Evolutionary conservation across 163 green algal genomes (phyloP).

Genomic region (Chlamydomonas reinhardtii): DNA sequence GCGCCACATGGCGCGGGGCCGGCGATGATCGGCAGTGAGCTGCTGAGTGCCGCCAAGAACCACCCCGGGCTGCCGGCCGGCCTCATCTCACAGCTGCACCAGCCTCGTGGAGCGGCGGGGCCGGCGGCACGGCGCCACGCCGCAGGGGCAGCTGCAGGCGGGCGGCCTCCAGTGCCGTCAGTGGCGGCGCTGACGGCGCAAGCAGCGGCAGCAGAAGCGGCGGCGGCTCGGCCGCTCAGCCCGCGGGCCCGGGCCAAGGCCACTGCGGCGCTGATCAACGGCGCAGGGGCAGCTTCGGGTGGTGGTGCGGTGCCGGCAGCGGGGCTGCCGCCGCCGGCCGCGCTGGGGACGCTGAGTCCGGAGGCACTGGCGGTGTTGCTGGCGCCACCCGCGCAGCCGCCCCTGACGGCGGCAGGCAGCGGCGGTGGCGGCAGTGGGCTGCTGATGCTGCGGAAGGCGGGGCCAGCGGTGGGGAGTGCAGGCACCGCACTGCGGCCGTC

Average conservation of each 20-base stretch:
- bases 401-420: background rate
- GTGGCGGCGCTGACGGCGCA: too few relatives aligned
- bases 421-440: background rate
- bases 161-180: background rate
- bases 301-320: background rate
- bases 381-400: background rate
- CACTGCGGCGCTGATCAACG: background rate
- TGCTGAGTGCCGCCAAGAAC: background rate
- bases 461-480: background rate
- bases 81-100: slow-evolving; percentile 29
- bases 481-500: slow-evolving; percentile 3
- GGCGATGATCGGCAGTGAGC: background rate
- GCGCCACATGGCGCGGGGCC: too few relatives aligned
- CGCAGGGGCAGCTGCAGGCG: too few relatives aligned
- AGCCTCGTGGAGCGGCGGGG: background rate
- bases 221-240: background rate
- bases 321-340: background rate
- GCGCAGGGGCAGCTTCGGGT: background rate
- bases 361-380: slow-evolving; percentile 27
- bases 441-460: slow-evolving; percentile 24
- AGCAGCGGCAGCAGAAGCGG: background rate
- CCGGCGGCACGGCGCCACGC: background rate
- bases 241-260: background rate
- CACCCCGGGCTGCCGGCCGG: slow-evolving; percentile 27
- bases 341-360: slow-evolving; percentile 17